A percentile compares a stretch with the other conserved stretches of the same genome.
Conservation (phyloP, 1,139 yeast genomes). For the Protomyces inundatus region DNA sequence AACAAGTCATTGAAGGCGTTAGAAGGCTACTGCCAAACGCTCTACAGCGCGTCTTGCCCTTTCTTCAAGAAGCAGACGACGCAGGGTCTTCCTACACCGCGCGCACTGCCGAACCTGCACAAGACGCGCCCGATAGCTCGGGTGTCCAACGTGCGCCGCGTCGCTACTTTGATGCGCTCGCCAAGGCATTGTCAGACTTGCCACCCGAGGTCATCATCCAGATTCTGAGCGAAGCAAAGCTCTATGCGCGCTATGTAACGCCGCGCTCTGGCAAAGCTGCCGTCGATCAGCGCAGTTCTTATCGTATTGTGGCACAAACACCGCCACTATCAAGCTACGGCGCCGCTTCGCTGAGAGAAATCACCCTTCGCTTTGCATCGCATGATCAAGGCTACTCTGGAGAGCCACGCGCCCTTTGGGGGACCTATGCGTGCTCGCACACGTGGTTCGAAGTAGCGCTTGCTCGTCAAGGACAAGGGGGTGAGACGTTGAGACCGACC, state of each 20-base stretch:
- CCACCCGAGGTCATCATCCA: not conserved
- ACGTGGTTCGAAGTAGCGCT: conserved; percentile 17
- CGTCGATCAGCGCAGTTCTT: not conserved
- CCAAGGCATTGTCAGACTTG: not conserved
- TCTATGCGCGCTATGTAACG: not conserved
- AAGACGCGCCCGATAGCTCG: not conserved
- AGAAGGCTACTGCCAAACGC: not conserved
- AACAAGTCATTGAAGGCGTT: not conserved
- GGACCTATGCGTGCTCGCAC: conserved; percentile 6
- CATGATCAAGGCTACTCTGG: conserved; percentile 18
- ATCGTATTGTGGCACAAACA: not conserved
- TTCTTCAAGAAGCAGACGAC: not conserved
- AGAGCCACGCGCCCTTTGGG: not conserved
- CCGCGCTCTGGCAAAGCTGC: not conserved
- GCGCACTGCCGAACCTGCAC: not conserved
- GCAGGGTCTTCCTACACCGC: not conserved
- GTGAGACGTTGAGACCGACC: not conserved
- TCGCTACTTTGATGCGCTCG: not conserved
- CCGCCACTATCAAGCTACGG: not conserved
- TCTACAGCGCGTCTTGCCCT: not conserved
- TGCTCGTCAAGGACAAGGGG: not conserved
- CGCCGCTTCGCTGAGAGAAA: not conserved
- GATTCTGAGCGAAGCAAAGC: not conserved
- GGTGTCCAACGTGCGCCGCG: not conserved
- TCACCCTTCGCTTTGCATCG: not conserved